Percentiles rank a stretch among this genome's conserved stretches.
Conservation (phyloP, 306 rosid genomes). For the Dryas octopetala region DNA sequence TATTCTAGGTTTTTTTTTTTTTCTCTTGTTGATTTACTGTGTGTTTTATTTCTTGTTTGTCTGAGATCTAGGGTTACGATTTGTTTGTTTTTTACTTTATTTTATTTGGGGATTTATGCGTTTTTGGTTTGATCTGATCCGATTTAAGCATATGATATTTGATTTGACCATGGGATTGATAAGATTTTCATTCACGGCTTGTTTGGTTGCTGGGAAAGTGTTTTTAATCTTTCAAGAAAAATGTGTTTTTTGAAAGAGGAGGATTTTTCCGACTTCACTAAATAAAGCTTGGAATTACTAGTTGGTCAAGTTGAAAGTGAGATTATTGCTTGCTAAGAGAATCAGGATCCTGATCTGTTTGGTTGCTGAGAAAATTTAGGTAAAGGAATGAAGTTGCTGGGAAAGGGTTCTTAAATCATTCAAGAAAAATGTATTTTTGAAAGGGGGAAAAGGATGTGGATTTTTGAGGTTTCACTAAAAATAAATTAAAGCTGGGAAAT, state of each 20-base stretch:
- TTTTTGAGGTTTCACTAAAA: neutral
- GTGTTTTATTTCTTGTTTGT: neutral
- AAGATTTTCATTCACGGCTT: neutral
- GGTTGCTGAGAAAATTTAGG: conserved; percentile 4
- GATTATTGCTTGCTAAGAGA: neutral
- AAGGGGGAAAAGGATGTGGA: neutral
- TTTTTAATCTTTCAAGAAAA: neutral
- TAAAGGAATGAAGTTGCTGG: neutral
- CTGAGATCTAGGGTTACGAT: conserved; percentile 22
- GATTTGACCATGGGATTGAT: neutral
- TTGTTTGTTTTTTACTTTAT: neutral
- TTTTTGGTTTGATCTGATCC: conserved; percentile 15
- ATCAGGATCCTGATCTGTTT: conserved; percentile 18
- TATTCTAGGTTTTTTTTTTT: neutral
- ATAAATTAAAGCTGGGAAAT: neutral
- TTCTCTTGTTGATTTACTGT: neutral
- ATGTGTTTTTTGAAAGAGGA: neutral
- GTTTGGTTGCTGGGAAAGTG: neutral
- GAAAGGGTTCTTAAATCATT: neutral
- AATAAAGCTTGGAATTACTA: neutral
- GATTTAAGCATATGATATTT: neutral
- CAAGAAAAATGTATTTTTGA: neutral
- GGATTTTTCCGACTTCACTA: neutral
- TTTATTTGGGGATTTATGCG: neutral
- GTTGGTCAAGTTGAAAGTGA: neutral